Base-by-base conservation (phyloP, 768 basidiomycete species). In the Agrocybe chaxingu region DNA sequence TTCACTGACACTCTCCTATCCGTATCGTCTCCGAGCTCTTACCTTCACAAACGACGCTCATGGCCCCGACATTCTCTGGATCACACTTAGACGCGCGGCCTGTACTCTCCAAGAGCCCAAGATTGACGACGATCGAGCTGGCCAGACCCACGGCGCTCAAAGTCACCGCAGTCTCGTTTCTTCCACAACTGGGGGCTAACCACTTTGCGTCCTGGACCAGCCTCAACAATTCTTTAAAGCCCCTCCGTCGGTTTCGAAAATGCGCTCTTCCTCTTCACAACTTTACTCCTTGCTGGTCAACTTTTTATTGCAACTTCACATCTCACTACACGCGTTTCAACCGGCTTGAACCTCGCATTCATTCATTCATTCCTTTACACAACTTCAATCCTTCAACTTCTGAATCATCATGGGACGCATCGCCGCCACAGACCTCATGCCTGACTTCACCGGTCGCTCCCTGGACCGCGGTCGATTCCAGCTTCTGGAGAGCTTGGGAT, bases 401-500 rank as follows among this genome's bases (percentile, higher is more conserved):
- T 53, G 48, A 49, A 59, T 50, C 60, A 66, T 52, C 54, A 79
- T 78, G 77, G 70, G 66, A 54, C 72, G 70, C 52, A 55, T 66
- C 52, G 58, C 70, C 46, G 66, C 69, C 47, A 69, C 76, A 30
- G 70, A 76, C 35, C 59, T 64, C 33, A 69, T 79, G 61, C 81
- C 79, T 53, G 70, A 81, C 56, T 76, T 83, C 58, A 67, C 75
- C 41, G 79, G 78, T 46, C 62, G 66, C 44, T 57, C 63, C 46
- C 72, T 91, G 59, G 79, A 81, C 66, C 69, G 76, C 53, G 82
- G 81, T 54, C 81, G 78, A 51, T 77, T 87, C 60, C 73, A 75
- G 57, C 75, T 93, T 56, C 62, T 79, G 52, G 75, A 80, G 52
- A 72, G 75, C 47, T 73, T 93, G 49, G 91, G 88, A 45, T 73